phyloP scores from a whole-genome alignment of 371 early-diverging fungal genomes.

The Mucor irregularis region DNA sequence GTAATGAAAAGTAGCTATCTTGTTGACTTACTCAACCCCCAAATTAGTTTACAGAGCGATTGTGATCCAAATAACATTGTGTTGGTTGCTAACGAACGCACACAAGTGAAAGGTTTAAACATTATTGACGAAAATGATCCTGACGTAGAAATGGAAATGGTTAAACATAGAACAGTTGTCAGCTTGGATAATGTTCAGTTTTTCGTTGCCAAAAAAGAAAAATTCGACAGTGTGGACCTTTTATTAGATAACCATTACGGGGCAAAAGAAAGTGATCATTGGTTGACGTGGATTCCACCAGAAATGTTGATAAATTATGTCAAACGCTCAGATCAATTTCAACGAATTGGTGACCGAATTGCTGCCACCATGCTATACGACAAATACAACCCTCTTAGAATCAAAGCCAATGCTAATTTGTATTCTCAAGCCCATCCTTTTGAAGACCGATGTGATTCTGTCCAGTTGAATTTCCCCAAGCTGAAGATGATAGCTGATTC shows the following conservation, averaged over 20 bases:
- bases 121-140: conserved; percentile 60
- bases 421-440: conserved; percentile 42
- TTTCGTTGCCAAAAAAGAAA: conserved; percentile 70
- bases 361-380: conserved; percentile 77
- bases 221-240: conserved; percentile 58
- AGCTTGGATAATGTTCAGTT: conserved; percentile 81
- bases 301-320: conserved; percentile 74
- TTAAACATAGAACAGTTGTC: conserved; percentile 73
- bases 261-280: conserved; percentile 53
- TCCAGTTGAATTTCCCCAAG: conserved; percentile 68
- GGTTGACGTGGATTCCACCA: conserved; percentile 88
- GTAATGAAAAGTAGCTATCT: conserved; percentile 61
- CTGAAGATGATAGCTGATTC: conserved; percentile 72
- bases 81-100: conserved; percentile 64
- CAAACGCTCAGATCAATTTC: conserved; percentile 58
- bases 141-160: conserved; percentile 55
- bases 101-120: conserved; percentile 61
- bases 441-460: conserved; percentile 60
- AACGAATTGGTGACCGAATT: conserved; percentile 73
- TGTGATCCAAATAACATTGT: conserved; percentile 51
- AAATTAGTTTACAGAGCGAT: conserved; percentile 65
- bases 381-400: conserved; percentile 77
- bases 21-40: conserved; percentile 71
- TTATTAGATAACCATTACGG: conserved; percentile 53
- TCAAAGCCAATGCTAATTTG: conserved; percentile 30